phyloP scores from a whole-genome alignment of 306 rosid genomes.

The Vicia faba region DNA sequence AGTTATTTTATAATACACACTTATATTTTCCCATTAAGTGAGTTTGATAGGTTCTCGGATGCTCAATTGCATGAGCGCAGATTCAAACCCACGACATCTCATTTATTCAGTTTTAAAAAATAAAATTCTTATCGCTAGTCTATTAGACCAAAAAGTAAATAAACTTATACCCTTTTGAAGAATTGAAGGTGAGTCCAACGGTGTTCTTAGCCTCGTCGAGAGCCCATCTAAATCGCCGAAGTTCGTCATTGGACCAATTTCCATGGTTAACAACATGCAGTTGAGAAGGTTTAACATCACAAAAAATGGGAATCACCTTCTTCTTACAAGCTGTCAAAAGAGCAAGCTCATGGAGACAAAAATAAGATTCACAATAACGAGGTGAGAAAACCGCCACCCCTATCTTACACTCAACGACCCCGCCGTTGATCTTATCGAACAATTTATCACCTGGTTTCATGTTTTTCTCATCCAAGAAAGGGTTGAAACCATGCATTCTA shows the following conservation, averaged over 20 bases:
- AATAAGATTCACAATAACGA: constrained; percentile 70
- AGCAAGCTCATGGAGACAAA: constrained; percentile 86
- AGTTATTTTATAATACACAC: no score
- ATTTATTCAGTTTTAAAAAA: no score
- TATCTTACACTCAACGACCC: constrained; percentile 57
- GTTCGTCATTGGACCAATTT: constrained; percentile 46
- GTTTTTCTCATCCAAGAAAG: constrained; percentile 77
- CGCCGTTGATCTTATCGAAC: constrained; percentile 73
- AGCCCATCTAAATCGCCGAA: constrained; percentile 55
- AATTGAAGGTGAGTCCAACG: constrained; percentile 67
- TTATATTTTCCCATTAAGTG: no score
- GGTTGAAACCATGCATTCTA: constrained; percentile 40
- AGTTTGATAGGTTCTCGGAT: no score
- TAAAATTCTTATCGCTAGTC: no score
- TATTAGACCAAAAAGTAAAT: neutral
- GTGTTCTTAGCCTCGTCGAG: constrained; percentile 66
- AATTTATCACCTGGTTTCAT: constrained; percentile 93
- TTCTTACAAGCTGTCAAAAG: constrained; percentile 64
- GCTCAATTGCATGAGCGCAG: no score
- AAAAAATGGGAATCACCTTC: constrained; percentile 82
- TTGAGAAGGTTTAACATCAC: constrained; percentile 80
- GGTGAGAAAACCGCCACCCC: constrained; percentile 86
- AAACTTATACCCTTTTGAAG: constrained; percentile 62
- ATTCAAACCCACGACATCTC: no score
- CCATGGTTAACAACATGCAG: constrained; percentile 41